Percentiles rank a stretch among this genome's conserved stretches.
These are phyloP conservation scores for Hymenoscyphus infarciens DNA, from an alignment of 2,329 filamentous ascomycete species.

Conservation along the genomic window DNA sequence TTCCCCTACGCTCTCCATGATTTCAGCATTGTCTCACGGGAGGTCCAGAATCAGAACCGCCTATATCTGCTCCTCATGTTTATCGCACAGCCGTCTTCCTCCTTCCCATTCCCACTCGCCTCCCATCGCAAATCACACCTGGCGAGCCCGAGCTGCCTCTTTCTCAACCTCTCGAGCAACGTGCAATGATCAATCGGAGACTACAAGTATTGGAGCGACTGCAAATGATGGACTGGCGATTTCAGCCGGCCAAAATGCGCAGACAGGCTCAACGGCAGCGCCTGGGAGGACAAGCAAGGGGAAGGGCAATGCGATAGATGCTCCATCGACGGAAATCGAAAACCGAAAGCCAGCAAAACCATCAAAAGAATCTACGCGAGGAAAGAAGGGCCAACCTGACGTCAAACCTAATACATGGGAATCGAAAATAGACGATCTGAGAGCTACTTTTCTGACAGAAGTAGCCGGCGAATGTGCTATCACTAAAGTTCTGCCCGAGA, in stretches of 20 bases:
- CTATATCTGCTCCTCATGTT: slow-evolving; percentile 11
- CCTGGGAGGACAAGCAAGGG: background rate
- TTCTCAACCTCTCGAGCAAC: background rate
- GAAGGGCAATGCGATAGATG: background rate
- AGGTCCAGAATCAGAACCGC: background rate
- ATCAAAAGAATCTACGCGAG: too few relatives aligned
- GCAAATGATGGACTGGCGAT: background rate
- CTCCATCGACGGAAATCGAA: too few relatives aligned
- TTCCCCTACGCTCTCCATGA: slow-evolving; percentile 11
- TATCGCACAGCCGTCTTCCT: slow-evolving; percentile 1
- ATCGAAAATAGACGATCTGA: too few relatives aligned
- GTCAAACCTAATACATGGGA: too few relatives aligned
- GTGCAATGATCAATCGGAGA: background rate
- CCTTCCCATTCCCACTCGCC: background rate
- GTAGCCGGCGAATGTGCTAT: too few relatives aligned
- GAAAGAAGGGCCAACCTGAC: too few relatives aligned
- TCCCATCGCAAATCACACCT: background rate
- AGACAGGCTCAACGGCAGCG: background rate
- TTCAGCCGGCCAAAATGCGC: background rate
- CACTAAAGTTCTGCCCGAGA: background rate
- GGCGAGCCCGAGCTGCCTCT: background rate
- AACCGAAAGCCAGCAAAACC: too few relatives aligned
- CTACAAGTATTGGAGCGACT: background rate
- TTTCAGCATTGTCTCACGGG: slow-evolving; percentile 8
- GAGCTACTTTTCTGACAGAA: too few relatives aligned